Base-by-base conservation (phyloP, 148 eudicot species). In the Suaeda aralocaspica region DNA sequence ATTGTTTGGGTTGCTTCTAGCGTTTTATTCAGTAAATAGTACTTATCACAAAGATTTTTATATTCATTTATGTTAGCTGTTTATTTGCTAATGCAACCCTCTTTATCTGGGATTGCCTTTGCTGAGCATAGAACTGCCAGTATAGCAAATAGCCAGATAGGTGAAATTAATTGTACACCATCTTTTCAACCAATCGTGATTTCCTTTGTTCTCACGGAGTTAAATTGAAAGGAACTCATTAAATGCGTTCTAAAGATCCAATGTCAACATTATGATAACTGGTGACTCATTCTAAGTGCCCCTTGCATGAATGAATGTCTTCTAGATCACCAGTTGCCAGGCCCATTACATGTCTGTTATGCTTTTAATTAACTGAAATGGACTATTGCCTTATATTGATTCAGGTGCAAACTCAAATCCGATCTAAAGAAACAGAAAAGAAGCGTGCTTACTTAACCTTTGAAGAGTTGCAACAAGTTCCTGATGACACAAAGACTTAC, bases 391-490 rank as follows among this genome's bases (percentile, higher is more conserved):
- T 64, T 33, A 19, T 51, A 52, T 50, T 6, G 12, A 55, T 69
- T 50, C 74, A 95, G 99, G 96, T 95, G 75, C 90, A 86, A 73
- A 87, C 31, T 64, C 96, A 91, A 79, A 72, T 86, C 62, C 79
- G 97, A 67, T 82, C 84, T 51, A 95, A 95, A 76, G 99, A 95
- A 80, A 82, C 82, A 59, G 99, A 95, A 56, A 95, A 86, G 84
- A 95, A 95, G 78, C 89, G 99, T 58, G 99, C 97, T 30, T 95
- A 86, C 80, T 81, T 91, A 59, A 89, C 96, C 58, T 81, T 95
- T 82, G 99, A 95, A 82, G 99, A 95, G 83, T 78, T 95, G 78
- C 79, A 79, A 51, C 90, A 82, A 63, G 59, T 95, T 78, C 84
- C 99, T 64, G 92, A 85, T 79, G 93, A 84, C 78, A 89, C 96